phyloP scores from a whole-genome alignment of 2,329 filamentous ascomycete species.

The Fusarium metavorans region DNA sequence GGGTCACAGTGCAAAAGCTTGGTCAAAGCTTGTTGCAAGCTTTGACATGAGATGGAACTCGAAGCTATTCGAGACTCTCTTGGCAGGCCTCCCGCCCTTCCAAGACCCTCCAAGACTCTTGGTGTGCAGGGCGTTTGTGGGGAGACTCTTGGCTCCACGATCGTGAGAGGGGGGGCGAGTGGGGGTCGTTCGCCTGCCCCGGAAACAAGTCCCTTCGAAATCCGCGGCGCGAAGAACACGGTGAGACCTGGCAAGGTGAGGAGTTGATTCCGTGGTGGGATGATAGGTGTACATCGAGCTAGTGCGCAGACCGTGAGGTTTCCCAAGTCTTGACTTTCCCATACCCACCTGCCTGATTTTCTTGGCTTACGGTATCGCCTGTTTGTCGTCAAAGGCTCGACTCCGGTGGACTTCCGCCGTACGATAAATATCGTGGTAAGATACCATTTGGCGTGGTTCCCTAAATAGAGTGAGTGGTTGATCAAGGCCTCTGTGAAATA shows the following conservation, averaged over 20 bases:
- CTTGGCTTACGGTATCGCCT: not conserved
- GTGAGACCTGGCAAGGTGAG: not conserved
- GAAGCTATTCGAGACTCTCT: not conserved
- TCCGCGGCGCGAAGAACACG: not conserved
- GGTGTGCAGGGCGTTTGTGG: constrained; percentile 23
- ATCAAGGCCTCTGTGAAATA: constrained; percentile 8
- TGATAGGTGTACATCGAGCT: not conserved
- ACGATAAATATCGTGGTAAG: not conserved
- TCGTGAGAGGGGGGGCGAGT: constrained; percentile 13
- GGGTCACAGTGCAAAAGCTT: constrained; percentile 14
- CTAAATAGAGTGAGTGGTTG: constrained; percentile 12
- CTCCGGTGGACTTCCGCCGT: not conserved
- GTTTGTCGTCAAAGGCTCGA: not conserved
- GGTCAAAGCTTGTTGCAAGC: constrained; percentile 21
- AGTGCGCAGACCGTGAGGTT: not conserved
- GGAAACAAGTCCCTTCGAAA: not conserved
- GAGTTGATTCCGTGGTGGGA: not conserved
- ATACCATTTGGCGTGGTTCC: constrained; percentile 12
- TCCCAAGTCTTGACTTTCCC: constrained; percentile 2
- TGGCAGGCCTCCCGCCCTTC: constrained; percentile 15
- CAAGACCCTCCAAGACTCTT: constrained; percentile 16
- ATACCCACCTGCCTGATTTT: not conserved
- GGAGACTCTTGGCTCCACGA: constrained; percentile 25
- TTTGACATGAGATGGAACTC: constrained; percentile 10
- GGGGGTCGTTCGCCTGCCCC: constrained; percentile 10